A percentile compares a stretch with the other conserved stretches of the same genome.
Conservation (phyloP, 1,284 basidiomycete species). For the Ceratobasidium papillatum region DNA sequence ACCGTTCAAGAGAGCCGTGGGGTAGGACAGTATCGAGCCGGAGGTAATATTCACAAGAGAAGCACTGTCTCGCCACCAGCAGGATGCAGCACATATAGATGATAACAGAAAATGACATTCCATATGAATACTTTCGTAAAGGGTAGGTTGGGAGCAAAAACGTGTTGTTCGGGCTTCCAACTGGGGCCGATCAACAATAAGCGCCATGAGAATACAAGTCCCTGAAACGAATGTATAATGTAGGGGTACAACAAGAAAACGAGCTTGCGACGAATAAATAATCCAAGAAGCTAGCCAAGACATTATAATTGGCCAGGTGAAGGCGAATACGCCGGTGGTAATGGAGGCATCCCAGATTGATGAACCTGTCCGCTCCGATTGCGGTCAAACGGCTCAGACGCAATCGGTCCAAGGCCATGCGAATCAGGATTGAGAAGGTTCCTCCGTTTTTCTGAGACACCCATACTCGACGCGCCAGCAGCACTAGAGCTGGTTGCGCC, state of each 20-base stretch:
- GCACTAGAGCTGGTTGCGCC: neutral
- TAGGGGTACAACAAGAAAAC: neutral
- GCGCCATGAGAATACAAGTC: neutral
- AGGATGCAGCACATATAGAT: too few species aligned
- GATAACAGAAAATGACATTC: too few species aligned
- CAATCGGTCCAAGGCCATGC: constrained; percentile 1
- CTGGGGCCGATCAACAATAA: neutral
- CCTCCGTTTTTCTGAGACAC: constrained; percentile 15
- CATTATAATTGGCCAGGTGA: neutral
- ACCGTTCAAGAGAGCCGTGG: too few species aligned
- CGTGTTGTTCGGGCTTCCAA: neutral
- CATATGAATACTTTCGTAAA: too few species aligned
- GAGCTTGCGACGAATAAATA: neutral
- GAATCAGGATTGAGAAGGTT: constrained; percentile 20
- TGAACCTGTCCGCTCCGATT: neutral
- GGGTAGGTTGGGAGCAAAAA: too few species aligned
- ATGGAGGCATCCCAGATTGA: constrained; percentile 2
- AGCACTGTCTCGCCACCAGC: too few species aligned
- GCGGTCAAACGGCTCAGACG: constrained; percentile 6
- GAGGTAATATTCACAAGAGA: too few species aligned
- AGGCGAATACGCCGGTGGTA: constrained; percentile 31
- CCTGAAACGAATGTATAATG: neutral
- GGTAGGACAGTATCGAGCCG: too few species aligned
- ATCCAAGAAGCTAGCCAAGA: neutral
- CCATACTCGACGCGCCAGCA: neutral